phyloP scores from a whole-genome alignment of 2,329 filamentous ascomycete genomes.

The Diaporthe australafricana region DNA sequence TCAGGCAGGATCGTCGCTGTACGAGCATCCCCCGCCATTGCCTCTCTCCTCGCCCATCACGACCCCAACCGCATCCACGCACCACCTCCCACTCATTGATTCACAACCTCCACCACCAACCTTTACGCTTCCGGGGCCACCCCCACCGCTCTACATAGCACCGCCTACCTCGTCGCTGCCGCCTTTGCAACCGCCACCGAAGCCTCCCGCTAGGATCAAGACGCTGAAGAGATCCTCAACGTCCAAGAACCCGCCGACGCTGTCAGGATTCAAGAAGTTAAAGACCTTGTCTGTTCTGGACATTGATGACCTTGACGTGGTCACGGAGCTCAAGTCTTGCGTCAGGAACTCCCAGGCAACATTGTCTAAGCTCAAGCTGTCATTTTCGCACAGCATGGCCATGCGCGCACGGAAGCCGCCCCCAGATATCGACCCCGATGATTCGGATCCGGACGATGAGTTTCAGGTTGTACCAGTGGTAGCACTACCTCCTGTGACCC shows the following conservation, averaged over 20 bases:
- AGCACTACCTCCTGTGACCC: slow-evolving; percentile 39
- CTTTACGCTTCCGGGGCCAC: slow-evolving; percentile 38
- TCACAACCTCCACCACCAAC: slow-evolving; percentile 38
- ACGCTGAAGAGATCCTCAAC: slow-evolving; percentile 46
- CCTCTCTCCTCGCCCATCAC: slow-evolving; percentile 46
- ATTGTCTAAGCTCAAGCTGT: slow-evolving; percentile 66
- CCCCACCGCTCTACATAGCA: slow-evolving; percentile 42
- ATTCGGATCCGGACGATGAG: slow-evolving; percentile 66
- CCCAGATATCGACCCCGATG: slow-evolving; percentile 50
- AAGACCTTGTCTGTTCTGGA: slow-evolving; percentile 67
- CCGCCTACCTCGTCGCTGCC: slow-evolving; percentile 42
- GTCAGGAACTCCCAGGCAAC: slow-evolving; percentile 66
- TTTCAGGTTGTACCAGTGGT: slow-evolving; percentile 57
- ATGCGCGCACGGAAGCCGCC: slow-evolving; percentile 57
- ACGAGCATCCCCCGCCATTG: slow-evolving; percentile 61
- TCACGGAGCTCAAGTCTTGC: slow-evolving; percentile 67
- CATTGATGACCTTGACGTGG: slow-evolving; percentile 68
- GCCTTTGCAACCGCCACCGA: slow-evolving; percentile 49
- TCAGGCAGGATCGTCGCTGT: slow-evolving; percentile 67
- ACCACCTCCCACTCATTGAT: slow-evolving; percentile 35
- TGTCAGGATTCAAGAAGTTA: slow-evolving; percentile 68
- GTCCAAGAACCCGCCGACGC: slow-evolving; percentile 59
- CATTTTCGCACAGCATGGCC: slow-evolving; percentile 67
- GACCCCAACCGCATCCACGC: slow-evolving; percentile 36
- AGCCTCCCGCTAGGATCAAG: slow-evolving; percentile 50